Conservation (phyloP, 129 eudicot genomes). For the Flaveria ramosissima region DNA sequence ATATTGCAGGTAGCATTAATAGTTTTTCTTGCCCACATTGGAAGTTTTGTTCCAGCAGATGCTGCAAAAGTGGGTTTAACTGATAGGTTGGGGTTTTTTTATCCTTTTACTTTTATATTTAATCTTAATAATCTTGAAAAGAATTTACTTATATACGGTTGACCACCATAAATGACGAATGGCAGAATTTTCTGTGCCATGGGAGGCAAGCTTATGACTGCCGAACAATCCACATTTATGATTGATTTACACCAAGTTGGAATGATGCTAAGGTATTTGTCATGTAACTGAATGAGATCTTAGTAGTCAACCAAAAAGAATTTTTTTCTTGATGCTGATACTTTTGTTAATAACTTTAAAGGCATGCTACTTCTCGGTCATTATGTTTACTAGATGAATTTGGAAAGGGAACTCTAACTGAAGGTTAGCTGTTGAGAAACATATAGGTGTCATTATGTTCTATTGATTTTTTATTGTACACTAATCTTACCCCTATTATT, state of each 20-base stretch:
- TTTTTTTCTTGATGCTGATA: background rate
- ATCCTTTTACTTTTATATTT: slow-evolving; percentile 18
- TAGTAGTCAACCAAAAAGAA: background rate
- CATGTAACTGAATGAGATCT: background rate
- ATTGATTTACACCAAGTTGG: slow-evolving; percentile 94
- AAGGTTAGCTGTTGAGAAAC: slow-evolving; percentile 54
- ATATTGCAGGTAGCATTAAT: slow-evolving; percentile 82
- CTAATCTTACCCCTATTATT: slow-evolving; percentile 5
- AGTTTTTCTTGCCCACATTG: slow-evolving; percentile 91
- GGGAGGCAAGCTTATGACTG: slow-evolving; percentile 84
- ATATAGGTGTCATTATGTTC: slow-evolving; percentile 10
- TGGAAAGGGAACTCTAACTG: slow-evolving; percentile 93
- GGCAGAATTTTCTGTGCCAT: slow-evolving; percentile 79
- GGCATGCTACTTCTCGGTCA: slow-evolving; percentile 86
- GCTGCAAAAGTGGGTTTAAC: slow-evolving; percentile 89
- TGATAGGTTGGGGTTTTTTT: slow-evolving; percentile 58
- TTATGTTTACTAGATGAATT: slow-evolving; percentile 86
- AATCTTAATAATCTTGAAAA: slow-evolving; percentile 14
- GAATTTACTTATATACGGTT: background rate
- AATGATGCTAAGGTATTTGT: slow-evolving; percentile 77
- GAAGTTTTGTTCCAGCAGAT: slow-evolving; percentile 97
- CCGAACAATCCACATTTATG: slow-evolving; percentile 94
- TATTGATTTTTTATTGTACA: slow-evolving; percentile 4
- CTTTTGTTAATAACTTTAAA: slow-evolving; percentile 37
- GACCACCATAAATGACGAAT: slow-evolving; percentile 22